phyloP scores from a whole-genome alignment of 768 basidiomycete genomes.

The Rossbeevera mucosa region DNA sequence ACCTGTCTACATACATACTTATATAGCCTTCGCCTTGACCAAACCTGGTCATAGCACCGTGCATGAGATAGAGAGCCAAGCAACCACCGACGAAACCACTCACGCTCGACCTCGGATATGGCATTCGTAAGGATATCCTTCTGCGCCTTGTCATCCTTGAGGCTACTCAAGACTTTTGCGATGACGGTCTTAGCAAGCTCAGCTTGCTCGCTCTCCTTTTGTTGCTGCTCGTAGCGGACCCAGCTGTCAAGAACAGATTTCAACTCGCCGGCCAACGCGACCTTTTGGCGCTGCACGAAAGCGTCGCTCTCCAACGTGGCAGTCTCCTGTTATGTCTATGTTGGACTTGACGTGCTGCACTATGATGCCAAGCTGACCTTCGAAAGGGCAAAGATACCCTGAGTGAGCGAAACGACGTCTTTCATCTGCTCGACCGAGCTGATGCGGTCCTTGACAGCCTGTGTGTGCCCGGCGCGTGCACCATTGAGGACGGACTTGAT shows the following conservation, averaged over 20 bases:
- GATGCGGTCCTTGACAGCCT: conserved; percentile 91
- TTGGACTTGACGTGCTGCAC: not conserved
- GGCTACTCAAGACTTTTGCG: conserved; percentile 74
- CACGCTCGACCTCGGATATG: conserved; percentile 88
- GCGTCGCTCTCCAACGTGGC: conserved; percentile 84
- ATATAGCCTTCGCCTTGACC: conserved; percentile 91
- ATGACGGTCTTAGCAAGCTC: conserved; percentile 87
- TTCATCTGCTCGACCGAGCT: conserved; percentile 89
- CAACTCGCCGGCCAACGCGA: conserved; percentile 79
- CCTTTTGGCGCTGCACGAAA: conserved; percentile 88
- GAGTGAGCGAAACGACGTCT: conserved; percentile 88
- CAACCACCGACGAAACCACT: conserved; percentile 35
- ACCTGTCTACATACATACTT: conserved; percentile 22
- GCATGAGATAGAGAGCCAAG: conserved; percentile 1
- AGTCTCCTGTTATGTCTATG: conserved; percentile 60
- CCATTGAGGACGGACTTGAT: conserved; percentile 77
- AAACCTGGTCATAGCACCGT: conserved; percentile 49
- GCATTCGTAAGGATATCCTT: conserved; percentile 76
- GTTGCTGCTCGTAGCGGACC: conserved; percentile 96
- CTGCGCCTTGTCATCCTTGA: conserved; percentile 88
- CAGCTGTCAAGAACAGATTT: conserved; percentile 95
- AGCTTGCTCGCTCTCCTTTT: conserved; percentile 94
- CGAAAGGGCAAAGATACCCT: conserved; percentile 87
- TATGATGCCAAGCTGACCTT: conserved; percentile 49
- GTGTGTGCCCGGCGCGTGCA: conserved; percentile 85